A percentile compares a stretch with the other conserved stretches of the same genome.
These are phyloP conservation scores for Lentinula boryana DNA, from an alignment of 768 basidiomycete genomes.

Conservation along the genomic window DNA sequence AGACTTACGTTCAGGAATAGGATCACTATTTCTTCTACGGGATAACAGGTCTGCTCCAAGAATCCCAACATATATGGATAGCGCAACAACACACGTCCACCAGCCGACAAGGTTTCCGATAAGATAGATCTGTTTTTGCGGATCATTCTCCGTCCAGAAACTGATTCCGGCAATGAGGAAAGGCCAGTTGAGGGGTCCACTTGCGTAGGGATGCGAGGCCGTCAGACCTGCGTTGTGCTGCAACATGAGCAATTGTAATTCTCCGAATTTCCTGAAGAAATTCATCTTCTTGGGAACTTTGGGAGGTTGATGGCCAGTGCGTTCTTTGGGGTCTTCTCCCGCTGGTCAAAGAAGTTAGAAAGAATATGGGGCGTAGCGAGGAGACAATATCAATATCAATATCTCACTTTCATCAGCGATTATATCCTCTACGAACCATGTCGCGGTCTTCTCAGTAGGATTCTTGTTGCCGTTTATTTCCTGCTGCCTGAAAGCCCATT, in stretches of 20 bases:
- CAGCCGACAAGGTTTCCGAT: slow-evolving; percentile 92
- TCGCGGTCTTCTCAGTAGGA: slow-evolving; percentile 69
- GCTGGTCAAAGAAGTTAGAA: slow-evolving; percentile 25
- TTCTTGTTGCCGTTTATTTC: slow-evolving; percentile 99
- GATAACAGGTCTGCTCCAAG: slow-evolving; percentile 87
- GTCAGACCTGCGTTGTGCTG: slow-evolving; percentile 99
- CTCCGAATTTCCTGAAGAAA: slow-evolving; percentile 93
- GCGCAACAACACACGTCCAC: slow-evolving; percentile 86
- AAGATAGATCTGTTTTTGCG: slow-evolving; percentile 90
- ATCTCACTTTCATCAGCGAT: slow-evolving; percentile 64
- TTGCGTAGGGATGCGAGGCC: slow-evolving; percentile 96
- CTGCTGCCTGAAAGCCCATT: slow-evolving; percentile 97
- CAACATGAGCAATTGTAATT: slow-evolving; percentile 92
- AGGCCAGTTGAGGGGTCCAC: slow-evolving; percentile 96
- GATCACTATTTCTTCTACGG: slow-evolving; percentile 75
- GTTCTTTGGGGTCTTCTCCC: slow-evolving; percentile 49
- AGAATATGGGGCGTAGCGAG: background rate
- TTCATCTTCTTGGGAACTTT: slow-evolving; percentile 78
- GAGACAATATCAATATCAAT: background rate
- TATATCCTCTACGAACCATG: slow-evolving; percentile 88
- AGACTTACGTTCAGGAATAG: slow-evolving; percentile 80
- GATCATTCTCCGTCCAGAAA: slow-evolving; percentile 91
- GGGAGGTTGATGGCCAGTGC: slow-evolving; percentile 40
- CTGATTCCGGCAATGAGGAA: slow-evolving; percentile 95
- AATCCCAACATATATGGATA: slow-evolving; percentile 88